Percentiles rank a stretch among this genome's conserved stretches.
phyloP scores from a whole-genome alignment of 805 yeast genomes.

The Cyberlindnera americana region DNA sequence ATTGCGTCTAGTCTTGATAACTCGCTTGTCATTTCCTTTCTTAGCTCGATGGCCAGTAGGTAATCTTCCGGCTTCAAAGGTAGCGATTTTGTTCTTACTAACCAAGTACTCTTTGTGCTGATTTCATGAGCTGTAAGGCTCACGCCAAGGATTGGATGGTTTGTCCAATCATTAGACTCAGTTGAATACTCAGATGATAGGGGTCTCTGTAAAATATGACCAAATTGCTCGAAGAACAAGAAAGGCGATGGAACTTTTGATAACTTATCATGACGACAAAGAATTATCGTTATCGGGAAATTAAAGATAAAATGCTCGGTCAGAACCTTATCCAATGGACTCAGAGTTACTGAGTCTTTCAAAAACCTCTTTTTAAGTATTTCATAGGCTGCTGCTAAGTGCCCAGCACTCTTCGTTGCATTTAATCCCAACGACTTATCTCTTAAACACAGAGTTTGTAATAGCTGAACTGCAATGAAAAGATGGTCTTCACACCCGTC shows the following conservation, averaged over 20 bases:
- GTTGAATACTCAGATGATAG: slow-evolving; percentile 3
- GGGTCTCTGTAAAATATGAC: slow-evolving; percentile 13
- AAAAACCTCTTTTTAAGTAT: slow-evolving; percentile 25
- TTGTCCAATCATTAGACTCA: slow-evolving; percentile 19
- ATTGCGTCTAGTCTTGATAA: slow-evolving; percentile 2
- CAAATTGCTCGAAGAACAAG: slow-evolving; percentile 24
- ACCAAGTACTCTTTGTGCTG: slow-evolving; percentile 23
- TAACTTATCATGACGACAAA: slow-evolving; percentile 26
- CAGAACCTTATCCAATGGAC: slow-evolving; percentile 23
- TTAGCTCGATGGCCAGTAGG: slow-evolving; percentile 8
- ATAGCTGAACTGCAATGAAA: slow-evolving; percentile 25
- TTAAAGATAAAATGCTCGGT: slow-evolving; percentile 26
- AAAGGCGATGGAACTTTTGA: slow-evolving; percentile 26
- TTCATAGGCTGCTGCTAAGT: slow-evolving; percentile 26
- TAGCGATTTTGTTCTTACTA: slow-evolving; percentile 17
- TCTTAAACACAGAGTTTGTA: slow-evolving; percentile 27
- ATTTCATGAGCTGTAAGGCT: slow-evolving; percentile 20
- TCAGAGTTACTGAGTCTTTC: slow-evolving; percentile 6
- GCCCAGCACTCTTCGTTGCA: slow-evolving; percentile 27
- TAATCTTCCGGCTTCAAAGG: slow-evolving; percentile 17
- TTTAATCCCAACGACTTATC: slow-evolving; percentile 27
- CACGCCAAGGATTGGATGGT: slow-evolving; percentile 26
- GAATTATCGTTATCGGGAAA: slow-evolving; percentile 24
- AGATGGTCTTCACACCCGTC: slow-evolving; percentile 26
- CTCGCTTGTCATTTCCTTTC: slow-evolving; percentile 7